Evolutionary conservation across 352 stramenopile species (phyloP).

Genomic region (Phytophthora cajani): DNA sequence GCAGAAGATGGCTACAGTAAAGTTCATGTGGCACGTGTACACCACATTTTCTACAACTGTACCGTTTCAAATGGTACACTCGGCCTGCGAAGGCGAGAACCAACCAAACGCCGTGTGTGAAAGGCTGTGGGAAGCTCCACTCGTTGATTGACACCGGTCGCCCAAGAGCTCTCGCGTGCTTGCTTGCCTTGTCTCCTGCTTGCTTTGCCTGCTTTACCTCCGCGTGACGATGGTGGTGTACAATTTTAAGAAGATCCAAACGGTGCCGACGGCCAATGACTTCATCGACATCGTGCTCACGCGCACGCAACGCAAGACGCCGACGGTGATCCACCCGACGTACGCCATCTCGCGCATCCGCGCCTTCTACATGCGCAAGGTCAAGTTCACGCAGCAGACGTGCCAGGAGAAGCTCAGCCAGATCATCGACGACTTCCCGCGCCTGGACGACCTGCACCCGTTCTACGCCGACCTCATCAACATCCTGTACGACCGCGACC

Average conservation of each 20-base stretch:
- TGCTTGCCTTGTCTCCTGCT: background rate
- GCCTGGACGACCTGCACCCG: conserved; percentile 97
- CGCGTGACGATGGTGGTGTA: conserved; percentile 94
- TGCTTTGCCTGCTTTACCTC: background rate
- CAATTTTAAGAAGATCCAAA: conserved; percentile 99
- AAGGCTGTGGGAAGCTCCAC: conserved; percentile 15
- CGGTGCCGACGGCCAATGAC: conserved; percentile 96
- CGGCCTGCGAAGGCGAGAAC: conserved; percentile 6
- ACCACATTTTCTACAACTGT: background rate
- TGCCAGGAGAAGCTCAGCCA: conserved; percentile 97
- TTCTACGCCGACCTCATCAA: conserved; percentile 99
- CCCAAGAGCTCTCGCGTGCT: background rate
- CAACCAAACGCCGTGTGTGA: conserved; percentile 43
- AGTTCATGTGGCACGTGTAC: too few species aligned
- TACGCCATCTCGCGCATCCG: conserved; percentile 97
- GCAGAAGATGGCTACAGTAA: background rate
- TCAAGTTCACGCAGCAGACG: conserved; percentile 99
- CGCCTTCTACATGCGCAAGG: conserved; percentile 98
- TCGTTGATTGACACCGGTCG: background rate
- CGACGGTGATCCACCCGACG: conserved; percentile 99
- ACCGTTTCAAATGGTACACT: background rate
- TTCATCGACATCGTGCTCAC: conserved; percentile 99
- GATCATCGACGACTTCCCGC: conserved; percentile 99
- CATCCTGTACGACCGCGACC: conserved; percentile 99
- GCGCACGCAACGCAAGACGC: conserved; percentile 98